Conservation (phyloP, 768 basidiomycete species). For the Mycena chlorophos region DNA sequence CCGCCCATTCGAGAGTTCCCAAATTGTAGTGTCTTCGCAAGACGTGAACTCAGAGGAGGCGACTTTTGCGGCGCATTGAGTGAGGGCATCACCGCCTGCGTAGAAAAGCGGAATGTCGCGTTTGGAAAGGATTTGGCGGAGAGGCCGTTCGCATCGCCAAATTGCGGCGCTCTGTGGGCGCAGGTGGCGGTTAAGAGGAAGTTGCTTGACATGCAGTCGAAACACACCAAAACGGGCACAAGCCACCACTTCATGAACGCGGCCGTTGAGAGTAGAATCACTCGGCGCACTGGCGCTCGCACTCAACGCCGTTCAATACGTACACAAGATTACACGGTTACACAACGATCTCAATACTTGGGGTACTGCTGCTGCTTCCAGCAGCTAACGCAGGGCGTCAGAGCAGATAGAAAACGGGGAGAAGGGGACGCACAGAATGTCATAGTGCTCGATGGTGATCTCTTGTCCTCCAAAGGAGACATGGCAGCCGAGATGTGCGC, state of each 20-base stretch:
- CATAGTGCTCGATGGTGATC: slow-evolving; percentile 43
- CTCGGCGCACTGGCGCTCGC: no score
- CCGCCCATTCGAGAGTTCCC: slow-evolving; percentile 54
- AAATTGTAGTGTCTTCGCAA: slow-evolving; percentile 69
- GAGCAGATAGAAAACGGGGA: not conserved
- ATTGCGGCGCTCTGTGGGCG: not conserved
- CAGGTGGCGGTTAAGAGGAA: no score
- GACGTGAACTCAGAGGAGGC: slow-evolving; percentile 39
- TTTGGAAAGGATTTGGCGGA: not conserved
- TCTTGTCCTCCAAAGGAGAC: slow-evolving; percentile 50
- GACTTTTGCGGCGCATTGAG: not conserved
- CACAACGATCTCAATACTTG: slow-evolving; percentile 7
- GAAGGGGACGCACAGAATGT: slow-evolving; percentile 45
- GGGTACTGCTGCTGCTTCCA: slow-evolving; percentile 9
- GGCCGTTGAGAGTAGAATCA: no score
- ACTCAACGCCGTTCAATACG: no score
- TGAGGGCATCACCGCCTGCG: not conserved
- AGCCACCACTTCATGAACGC: no score
- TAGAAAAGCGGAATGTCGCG: not conserved
- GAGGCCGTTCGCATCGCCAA: not conserved
- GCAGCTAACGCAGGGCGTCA: slow-evolving; percentile 6
- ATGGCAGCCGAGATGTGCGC: slow-evolving; percentile 41
- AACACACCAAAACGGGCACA: no score
- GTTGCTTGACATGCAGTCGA: no score
- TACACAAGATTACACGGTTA: no score